Percentiles rank a stretch among this genome's conserved stretches.
Evolutionary conservation across 169 alveolate species (phyloP).

Genomic region (Eimeria tenella): DNA sequence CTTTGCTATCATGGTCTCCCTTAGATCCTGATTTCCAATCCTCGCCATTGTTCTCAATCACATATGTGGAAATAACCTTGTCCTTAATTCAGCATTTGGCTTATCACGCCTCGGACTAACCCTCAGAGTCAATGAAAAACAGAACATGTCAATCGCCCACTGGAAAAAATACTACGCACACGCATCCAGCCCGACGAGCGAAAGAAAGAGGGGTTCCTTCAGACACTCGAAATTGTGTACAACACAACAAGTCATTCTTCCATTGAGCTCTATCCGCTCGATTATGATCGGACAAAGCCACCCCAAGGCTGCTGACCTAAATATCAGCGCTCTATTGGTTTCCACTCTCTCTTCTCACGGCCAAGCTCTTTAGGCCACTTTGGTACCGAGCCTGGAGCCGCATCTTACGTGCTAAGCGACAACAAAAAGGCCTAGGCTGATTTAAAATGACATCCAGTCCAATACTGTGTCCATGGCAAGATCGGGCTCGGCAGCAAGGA

Average conservation of each 20-base stretch:
- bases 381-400: background rate
- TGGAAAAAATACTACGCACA: background rate
- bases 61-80: background rate
- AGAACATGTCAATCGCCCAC: background rate
- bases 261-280: background rate
- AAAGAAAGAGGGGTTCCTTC: background rate
- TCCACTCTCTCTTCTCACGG: background rate
- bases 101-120: background rate
- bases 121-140: background rate
- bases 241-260: background rate
- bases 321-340: background rate
- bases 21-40: background rate
- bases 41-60: background rate
- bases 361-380: background rate
- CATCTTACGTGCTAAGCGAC: background rate
- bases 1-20: background rate
- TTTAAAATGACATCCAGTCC: background rate
- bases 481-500: background rate
- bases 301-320: background rate
- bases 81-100: background rate
- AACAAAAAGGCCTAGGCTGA: background rate
- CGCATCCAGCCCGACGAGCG: background rate
- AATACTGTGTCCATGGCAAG: background rate
- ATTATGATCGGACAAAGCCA: background rate
- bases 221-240: background rate